These are phyloP conservation scores for Acanthamoeba lenticulata DNA, from an alignment of 208 protist genomes.

Conservation along the genomic window DNA sequence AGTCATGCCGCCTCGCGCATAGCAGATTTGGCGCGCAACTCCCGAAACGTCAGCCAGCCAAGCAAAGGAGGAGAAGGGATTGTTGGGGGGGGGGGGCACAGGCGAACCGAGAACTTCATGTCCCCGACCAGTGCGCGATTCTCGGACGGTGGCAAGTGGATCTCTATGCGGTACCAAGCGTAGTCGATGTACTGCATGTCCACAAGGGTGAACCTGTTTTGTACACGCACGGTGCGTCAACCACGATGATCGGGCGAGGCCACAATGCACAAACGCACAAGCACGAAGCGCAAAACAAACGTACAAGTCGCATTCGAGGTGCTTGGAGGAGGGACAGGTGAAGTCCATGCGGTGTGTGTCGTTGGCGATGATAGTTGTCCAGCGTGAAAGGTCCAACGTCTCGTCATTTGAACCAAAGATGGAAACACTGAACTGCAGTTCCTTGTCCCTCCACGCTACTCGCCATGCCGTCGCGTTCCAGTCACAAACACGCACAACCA, in stretches of 20 bases:
- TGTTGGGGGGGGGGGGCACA: neutral
- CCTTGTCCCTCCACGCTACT: neutral
- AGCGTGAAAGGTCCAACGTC: neutral
- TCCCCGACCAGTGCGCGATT: neutral
- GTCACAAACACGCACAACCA: neutral
- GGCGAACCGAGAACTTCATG: slow-evolving; percentile 60
- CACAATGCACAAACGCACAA: neutral
- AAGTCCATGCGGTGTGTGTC: slow-evolving; percentile 16
- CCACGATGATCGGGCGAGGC: neutral
- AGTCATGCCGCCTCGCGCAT: too few species aligned
- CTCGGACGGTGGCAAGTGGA: neutral
- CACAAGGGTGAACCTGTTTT: slow-evolving; percentile 24
- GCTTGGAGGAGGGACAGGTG: neutral
- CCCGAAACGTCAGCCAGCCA: too few species aligned
- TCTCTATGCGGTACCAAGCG: neutral
- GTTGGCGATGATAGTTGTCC: neutral
- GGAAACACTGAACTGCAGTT: slow-evolving; percentile 1
- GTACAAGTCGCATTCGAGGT: neutral
- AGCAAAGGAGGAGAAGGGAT: neutral
- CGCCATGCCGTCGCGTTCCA: neutral
- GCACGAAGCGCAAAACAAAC: neutral
- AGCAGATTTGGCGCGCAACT: too few species aligned
- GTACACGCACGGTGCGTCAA: neutral
- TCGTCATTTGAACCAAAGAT: neutral
- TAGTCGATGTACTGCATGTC: slow-evolving; percentile 66